Percentiles rank a stretch among this genome's conserved stretches.
phyloP scores from a whole-genome alignment of 371 early-diverging fungal genomes.

The Apophysomyces trapeziformis region DNA sequence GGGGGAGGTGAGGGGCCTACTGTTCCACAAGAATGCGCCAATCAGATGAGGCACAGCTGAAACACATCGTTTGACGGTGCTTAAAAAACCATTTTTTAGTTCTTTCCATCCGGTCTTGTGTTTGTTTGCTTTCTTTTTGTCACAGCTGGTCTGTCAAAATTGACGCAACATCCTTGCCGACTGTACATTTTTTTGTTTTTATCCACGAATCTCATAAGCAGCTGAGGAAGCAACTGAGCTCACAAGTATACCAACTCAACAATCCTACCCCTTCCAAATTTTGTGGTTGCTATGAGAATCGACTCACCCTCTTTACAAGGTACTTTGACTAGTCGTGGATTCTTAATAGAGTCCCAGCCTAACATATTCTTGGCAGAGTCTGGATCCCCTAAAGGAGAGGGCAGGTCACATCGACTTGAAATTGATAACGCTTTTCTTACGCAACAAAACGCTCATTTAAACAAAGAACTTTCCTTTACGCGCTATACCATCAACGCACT shows the following conservation, averaged over 20 bases:
- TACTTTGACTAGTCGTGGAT: background rate
- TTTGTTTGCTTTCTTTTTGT: slow-evolving; percentile 12
- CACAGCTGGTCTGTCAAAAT: slow-evolving; percentile 12
- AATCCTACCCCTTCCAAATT: background rate
- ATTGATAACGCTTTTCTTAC: slow-evolving; percentile 45
- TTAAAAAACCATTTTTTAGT: slow-evolving; percentile 10
- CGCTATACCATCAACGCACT: slow-evolving; percentile 51
- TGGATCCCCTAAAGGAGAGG: background rate
- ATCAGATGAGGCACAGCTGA: slow-evolving; percentile 1
- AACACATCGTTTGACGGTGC: slow-evolving; percentile 10
- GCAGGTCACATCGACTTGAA: slow-evolving; percentile 34
- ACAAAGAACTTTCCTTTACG: slow-evolving; percentile 44
- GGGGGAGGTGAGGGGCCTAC: background rate
- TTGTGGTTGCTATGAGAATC: slow-evolving; percentile 11
- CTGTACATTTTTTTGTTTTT: slow-evolving; percentile 3
- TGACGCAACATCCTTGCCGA: slow-evolving; percentile 8
- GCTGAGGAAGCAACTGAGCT: background rate
- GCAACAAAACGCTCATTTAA: slow-evolving; percentile 47
- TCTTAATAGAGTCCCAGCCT: background rate
- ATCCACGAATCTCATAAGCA: background rate
- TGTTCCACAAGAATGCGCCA: slow-evolving; percentile 10
- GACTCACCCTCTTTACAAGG: slow-evolving; percentile 3
- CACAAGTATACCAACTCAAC: slow-evolving; percentile 8
- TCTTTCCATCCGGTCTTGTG: slow-evolving; percentile 8
- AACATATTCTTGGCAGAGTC: slow-evolving; percentile 2